Evolutionary conservation across 1,139 yeast genomes (phyloP), one percentile per base, ranked within the genome.

Genomic region (Candida albicans): DNA sequence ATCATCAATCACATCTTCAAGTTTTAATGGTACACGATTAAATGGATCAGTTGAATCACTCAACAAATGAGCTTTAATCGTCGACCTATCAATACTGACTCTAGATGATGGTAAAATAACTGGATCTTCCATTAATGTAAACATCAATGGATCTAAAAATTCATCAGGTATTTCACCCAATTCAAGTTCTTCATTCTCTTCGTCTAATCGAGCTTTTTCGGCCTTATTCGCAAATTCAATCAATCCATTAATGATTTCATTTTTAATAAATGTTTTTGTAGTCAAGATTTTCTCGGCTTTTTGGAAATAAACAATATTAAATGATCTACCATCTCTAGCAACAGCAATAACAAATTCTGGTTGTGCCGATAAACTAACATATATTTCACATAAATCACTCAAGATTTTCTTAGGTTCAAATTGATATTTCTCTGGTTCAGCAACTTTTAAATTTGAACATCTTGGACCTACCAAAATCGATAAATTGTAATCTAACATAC

Each of bases 31-130:
- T 66, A 84, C 76, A 66, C 99, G 81, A 65, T 93, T 95, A 67
- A 95, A 95, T 10, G 99, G 99, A 69, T 95, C 99, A 1, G 96
- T 91, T 1, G 96, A 81, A 67, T 93, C 98, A 68, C 93, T 87
- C 61, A 95, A 77, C 50, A 95, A 72, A 72, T 95, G 99, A 1
- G 96, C 89, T 61, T 90, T 91, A 57, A 95, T 87, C 1, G 98
- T 95, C 18, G 95, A 78, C 58, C 95, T 72, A 61, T 95, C 99
- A 54, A 95, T 87, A 42, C 84, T 81, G 12, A 91, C 79, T 55
- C 80, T 84, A 1, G 96, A 88, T 6, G 87, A 74, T 5, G 99
- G 99, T 55, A 95, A 75, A 22, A 79, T 84, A 3, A 95, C 99
- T 0, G 99, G 99, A 61, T 95, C 96, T 54, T 83, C 87, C 99